Conservation (phyloP, 345 rosid genomes). For the Corchorus capsularis region DNA sequence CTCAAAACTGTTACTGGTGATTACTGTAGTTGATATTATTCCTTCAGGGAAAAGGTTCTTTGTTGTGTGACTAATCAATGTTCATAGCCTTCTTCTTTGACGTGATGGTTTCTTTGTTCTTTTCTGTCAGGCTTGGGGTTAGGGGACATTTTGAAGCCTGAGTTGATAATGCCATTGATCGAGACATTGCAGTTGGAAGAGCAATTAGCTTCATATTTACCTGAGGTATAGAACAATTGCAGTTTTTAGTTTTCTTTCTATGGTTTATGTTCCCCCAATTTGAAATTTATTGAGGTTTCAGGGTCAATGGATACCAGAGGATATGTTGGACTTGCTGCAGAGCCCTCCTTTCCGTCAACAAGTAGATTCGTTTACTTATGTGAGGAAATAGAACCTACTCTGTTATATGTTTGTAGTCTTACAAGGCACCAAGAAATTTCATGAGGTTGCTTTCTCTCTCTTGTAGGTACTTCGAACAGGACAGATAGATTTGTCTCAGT, state of each 20-base stretch:
- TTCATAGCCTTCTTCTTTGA: not conserved
- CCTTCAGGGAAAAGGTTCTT: not conserved
- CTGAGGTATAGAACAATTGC: slow-evolving; percentile 59
- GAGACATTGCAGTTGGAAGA: slow-evolving; percentile 66
- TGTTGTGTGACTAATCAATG: not conserved
- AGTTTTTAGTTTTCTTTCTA: not conserved
- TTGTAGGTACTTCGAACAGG: slow-evolving; percentile 91
- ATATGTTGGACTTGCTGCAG: slow-evolving; percentile 82
- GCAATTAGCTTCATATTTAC: slow-evolving; percentile 68
- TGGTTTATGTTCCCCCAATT: slow-evolving; percentile 4
- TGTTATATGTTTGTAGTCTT: slow-evolving; percentile 16
- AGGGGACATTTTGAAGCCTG: slow-evolving; percentile 90
- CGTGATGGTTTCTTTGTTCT: not conserved
- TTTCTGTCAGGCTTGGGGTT: slow-evolving; percentile 62
- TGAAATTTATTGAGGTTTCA: slow-evolving; percentile 39
- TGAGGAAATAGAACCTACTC: slow-evolving; percentile 39
- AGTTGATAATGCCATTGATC: slow-evolving; percentile 87
- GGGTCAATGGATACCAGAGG: slow-evolving; percentile 79
- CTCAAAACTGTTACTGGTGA: not conserved
- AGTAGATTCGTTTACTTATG: slow-evolving; percentile 94
- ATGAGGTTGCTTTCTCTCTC: slow-evolving; percentile 10
- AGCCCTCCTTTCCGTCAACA: slow-evolving; percentile 96
- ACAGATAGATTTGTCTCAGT: slow-evolving; percentile 91
- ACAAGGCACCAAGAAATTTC: not conserved
- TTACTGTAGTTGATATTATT: not conserved